Percentiles rank a stretch among this genome's conserved stretches.
phyloP scores from a whole-genome alignment of 495 filamentous ascomycete genomes.

The Melanomma pulvis-pyrius region DNA sequence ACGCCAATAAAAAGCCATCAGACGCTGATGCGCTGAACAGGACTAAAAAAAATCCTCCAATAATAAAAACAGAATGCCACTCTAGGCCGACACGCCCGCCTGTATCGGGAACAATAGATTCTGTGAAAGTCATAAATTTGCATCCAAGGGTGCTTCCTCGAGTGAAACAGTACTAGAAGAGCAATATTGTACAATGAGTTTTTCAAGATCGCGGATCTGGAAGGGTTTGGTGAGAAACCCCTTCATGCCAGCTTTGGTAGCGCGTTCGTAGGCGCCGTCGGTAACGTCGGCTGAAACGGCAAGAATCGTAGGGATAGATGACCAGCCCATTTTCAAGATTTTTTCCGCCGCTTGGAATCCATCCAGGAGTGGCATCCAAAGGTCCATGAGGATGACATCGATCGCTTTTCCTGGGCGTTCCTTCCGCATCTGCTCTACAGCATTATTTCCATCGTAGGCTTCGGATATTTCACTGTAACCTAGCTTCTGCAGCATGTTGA shows the following conservation, averaged over 20 bases:
- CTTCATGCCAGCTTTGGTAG: slow-evolving; percentile 69
- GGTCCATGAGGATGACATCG: slow-evolving; percentile 77
- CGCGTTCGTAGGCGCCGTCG: slow-evolving; percentile 64
- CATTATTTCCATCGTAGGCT: slow-evolving; percentile 73
- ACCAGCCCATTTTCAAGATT: slow-evolving; percentile 58
- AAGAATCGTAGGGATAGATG: slow-evolving; percentile 53
- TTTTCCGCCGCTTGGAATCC: slow-evolving; percentile 72
- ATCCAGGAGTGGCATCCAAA: slow-evolving; percentile 87
- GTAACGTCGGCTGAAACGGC: slow-evolving; percentile 81
- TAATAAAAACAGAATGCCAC: background rate
- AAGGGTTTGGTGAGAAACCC: slow-evolving; percentile 83
- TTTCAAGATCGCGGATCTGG: slow-evolving; percentile 70
- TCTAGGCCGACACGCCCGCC: background rate
- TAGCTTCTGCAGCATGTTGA: slow-evolving; percentile 70
- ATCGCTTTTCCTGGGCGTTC: slow-evolving; percentile 49
- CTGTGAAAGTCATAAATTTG: slow-evolving; percentile 3
- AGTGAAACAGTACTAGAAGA: slow-evolving; percentile 10
- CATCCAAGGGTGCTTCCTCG: background rate
- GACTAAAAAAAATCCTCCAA: background rate
- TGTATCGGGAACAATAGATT: background rate
- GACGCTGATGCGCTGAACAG: background rate
- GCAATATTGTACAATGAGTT: slow-evolving; percentile 67
- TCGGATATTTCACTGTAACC: slow-evolving; percentile 66
- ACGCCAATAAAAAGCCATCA: background rate
- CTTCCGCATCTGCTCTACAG: slow-evolving; percentile 63